Percentiles rank a stretch among this genome's conserved stretches.
Evolutionary conservation across 2,329 filamentous ascomycete species (phyloP).

Genomic region (Exophiala sp.): DNA sequence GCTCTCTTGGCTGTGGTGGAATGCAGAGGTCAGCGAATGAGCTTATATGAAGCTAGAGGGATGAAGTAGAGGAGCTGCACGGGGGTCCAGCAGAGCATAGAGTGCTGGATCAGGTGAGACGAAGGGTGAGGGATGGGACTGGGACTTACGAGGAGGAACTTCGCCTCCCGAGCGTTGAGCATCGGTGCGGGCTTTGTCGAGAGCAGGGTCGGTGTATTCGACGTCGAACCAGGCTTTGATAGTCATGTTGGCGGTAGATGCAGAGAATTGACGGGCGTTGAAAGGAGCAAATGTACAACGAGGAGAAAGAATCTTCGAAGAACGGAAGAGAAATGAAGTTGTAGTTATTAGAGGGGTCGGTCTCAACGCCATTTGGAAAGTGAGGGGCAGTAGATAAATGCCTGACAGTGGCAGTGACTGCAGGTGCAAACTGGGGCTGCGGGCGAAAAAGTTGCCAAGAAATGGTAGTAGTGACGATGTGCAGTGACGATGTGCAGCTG

Average conservation of each 20-base stretch:
- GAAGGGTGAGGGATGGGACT: constrained; percentile 14
- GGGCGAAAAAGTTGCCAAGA: too few relatives aligned
- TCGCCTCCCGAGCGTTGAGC: constrained; percentile 15
- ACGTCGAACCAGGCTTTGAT: constrained; percentile 72
- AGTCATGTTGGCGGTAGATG: constrained; percentile 65
- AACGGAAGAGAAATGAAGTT: constrained; percentile 21
- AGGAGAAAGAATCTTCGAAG: constrained; percentile 7
- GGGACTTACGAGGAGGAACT: constrained; percentile 20
- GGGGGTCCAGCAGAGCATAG: too few relatives aligned
- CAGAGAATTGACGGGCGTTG: constrained; percentile 22
- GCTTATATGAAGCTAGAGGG: too few relatives aligned
- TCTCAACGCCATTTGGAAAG: background rate
- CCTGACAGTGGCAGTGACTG: background rate
- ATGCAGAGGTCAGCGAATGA: constrained; percentile 16
- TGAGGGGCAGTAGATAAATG: background rate
- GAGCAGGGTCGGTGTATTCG: constrained; percentile 54
- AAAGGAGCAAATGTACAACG: constrained; percentile 10
- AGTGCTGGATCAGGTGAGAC: background rate
- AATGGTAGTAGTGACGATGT: too few relatives aligned
- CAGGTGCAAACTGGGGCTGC: too few relatives aligned
- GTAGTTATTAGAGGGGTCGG: constrained; percentile 36
- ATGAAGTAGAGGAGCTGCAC: too few relatives aligned
- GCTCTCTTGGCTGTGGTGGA: constrained; percentile 57
- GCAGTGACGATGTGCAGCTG: too few relatives aligned
- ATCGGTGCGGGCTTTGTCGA: constrained; percentile 55